phyloP scores from a whole-genome alignment of 2,329 filamentous ascomycete species.

The Alternaria gansuensis region DNA sequence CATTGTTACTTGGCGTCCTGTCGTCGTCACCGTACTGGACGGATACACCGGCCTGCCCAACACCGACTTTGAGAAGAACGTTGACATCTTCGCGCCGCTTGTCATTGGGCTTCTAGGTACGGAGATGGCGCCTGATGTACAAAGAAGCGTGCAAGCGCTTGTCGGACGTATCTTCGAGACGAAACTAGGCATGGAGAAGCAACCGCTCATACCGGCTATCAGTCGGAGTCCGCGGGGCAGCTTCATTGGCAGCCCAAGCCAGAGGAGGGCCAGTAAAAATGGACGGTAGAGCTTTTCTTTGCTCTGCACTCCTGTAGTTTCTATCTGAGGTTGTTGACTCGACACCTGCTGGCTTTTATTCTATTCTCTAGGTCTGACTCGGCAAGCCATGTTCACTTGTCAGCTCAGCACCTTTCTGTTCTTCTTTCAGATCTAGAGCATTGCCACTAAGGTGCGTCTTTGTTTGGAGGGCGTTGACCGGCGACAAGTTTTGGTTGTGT shows the following conservation, averaged over 20 bases:
- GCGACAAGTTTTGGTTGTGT: background rate
- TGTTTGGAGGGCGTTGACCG: background rate
- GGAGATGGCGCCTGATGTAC: conserved; percentile 81
- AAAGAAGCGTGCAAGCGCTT: conserved; percentile 78
- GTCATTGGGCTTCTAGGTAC: conserved; percentile 82
- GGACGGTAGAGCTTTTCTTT: conserved; percentile 15
- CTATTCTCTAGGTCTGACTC: background rate
- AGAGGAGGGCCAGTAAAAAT: conserved; percentile 22
- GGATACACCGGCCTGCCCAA: conserved; percentile 86
- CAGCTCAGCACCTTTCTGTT: conserved; percentile 5
- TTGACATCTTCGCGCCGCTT: conserved; percentile 85
- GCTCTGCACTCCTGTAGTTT: background rate
- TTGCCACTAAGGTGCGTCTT: background rate
- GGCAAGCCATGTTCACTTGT: background rate
- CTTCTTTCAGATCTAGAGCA: conserved; percentile 6
- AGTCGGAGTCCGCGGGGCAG: conserved; percentile 37
- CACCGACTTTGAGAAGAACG: conserved; percentile 79
- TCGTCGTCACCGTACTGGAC: conserved; percentile 95
- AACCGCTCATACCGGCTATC: conserved; percentile 38
- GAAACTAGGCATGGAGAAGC: conserved; percentile 32
- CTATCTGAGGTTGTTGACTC: background rate
- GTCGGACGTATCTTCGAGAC: conserved; percentile 81
- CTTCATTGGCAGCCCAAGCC: conserved; percentile 33
- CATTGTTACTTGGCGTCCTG: conserved; percentile 94
- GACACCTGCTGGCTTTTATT: conserved; percentile 2